Evolutionary conservation across 345 rosid genomes (phyloP), one percentile per base, ranked within the genome.

Genomic region (Streptanthus diversifolius): DNA sequence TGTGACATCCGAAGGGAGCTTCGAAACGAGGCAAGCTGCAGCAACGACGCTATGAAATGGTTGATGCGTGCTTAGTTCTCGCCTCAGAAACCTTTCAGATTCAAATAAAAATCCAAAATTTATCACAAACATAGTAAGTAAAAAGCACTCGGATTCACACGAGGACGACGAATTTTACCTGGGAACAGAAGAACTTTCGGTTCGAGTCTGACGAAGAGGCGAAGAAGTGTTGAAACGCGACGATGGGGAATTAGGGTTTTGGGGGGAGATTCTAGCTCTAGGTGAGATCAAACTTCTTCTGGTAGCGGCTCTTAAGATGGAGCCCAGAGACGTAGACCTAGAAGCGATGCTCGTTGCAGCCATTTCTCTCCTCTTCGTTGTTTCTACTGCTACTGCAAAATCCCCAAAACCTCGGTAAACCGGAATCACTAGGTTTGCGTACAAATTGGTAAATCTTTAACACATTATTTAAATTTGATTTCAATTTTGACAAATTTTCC

Each of bases 1-100:
- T 17, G 63, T 67, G 21, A 66, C 78, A 54, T 85, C 87, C 40
- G 79, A 64, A 3, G 91, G 86, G 11, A 89, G 45, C 25, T 83
- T 87, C 44, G 97, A 91, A 66, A 87, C 97, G 13, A 87, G 92
- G 43, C 86, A 79, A 69, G 97, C 87, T 0, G 88, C 86, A 17
- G 97, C 92, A 65, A 83, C 67, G 1, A 78, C 84, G 41, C 83
- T 83, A 53, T 91, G 93, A 60, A 82, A 66, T 15, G 97, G 97
- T 3, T 79, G 73, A 40, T 85, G 79, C 9, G 91, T 79, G 83
- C 85, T 81, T 76, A 87, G 29, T 81, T 87, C 95, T 58, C 97
- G 77, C 65, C 91, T 80, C 43, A 85, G 24, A 70, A 82, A 73
- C 77, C 95, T 86, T 65, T 53, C 74, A 70, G 52, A 74, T 68